Evolutionary conservation across 768 basidiomycete species (phyloP).

Genomic region (Sporobolomyces pararoseus): DNA sequence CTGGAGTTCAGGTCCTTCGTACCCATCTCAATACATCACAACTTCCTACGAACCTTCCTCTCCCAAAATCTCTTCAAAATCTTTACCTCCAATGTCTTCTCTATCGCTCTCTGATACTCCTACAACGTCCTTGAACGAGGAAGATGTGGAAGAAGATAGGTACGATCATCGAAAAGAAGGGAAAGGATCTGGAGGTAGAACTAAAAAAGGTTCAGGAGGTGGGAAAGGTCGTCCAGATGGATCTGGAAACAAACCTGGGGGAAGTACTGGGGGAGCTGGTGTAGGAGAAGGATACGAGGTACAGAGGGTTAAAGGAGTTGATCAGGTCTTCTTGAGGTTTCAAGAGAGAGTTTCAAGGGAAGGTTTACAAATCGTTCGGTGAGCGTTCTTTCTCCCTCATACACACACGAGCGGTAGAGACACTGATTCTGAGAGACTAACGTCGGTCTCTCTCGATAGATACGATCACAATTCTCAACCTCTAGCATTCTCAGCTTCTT

Average conservation of each 20-base stretch:
- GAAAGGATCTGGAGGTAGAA: constrained; percentile 51
- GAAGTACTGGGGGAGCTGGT: constrained; percentile 53
- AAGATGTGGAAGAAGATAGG: constrained; percentile 11
- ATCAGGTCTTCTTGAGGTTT: constrained; percentile 82
- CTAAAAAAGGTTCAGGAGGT: constrained; percentile 7
- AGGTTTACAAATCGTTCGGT: constrained; percentile 85
- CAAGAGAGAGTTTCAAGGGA: constrained; percentile 65
- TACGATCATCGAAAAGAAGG: neutral
- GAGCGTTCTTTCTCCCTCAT: constrained; percentile 45
- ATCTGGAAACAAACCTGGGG: constrained; percentile 42
- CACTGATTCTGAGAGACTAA: no score
- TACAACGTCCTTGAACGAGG: neutral
- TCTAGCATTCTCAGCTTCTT: constrained; percentile 72
- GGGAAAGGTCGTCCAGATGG: constrained; percentile 47
- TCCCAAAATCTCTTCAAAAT: constrained; percentile 9
- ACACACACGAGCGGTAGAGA: neutral
- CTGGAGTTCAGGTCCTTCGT: constrained; percentile 24
- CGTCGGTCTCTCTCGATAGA: constrained; percentile 54
- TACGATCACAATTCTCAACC: constrained; percentile 85
- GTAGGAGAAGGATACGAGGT: constrained; percentile 67
- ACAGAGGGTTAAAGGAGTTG: constrained; percentile 65
- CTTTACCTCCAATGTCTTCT: neutral
- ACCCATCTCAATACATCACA: constrained; percentile 42
- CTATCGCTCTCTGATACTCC: neutral
- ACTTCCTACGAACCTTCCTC: constrained; percentile 43